A percentile compares a stretch with the other conserved stretches of the same genome.
Conservation (phyloP, 164 flowering plant genomes). For the Euptelea pleiosperma region DNA sequence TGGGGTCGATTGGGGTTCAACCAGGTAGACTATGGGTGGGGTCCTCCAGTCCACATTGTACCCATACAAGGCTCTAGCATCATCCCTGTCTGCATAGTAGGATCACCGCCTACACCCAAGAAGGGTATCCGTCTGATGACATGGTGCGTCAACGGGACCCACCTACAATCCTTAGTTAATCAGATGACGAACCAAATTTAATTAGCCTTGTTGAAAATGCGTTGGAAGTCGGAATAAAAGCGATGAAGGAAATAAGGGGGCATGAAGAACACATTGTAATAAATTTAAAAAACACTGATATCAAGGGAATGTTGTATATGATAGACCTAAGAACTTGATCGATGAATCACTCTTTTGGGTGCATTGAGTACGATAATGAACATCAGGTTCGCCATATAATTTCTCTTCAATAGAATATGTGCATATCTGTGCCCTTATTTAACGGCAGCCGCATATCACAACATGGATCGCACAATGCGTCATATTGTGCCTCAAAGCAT, state of each 20-base stretch:
- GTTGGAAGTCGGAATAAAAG: conserved; percentile 3
- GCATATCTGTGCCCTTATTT: no score
- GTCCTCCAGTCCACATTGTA: conserved; percentile 47
- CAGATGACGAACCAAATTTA: conserved; percentile 18
- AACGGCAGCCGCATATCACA: no score
- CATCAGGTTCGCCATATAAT: no score
- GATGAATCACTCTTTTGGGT: no score
- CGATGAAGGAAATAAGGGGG: conserved; percentile 1
- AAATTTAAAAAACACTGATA: no score
- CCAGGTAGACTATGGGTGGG: conserved; percentile 68
- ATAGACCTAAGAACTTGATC: no score
- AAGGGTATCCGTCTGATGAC: conserved; percentile 61
- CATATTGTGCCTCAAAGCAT: no score
- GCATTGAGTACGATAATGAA: no score
- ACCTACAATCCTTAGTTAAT: conserved; percentile 33
- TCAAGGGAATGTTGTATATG: no score
- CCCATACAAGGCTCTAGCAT: conserved; percentile 54
- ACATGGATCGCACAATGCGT: no score
- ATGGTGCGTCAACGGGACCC: conserved; percentile 47
- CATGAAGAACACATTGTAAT: neutral
- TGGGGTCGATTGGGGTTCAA: conserved; percentile 66
- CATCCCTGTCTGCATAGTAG: conserved; percentile 49
- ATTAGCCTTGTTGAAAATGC: neutral
- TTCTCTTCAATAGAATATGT: no score
- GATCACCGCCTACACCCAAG: conserved; percentile 36